Conservation (phyloP, 441 rosid genomes). For the Flueggea neowawraea region DNA sequence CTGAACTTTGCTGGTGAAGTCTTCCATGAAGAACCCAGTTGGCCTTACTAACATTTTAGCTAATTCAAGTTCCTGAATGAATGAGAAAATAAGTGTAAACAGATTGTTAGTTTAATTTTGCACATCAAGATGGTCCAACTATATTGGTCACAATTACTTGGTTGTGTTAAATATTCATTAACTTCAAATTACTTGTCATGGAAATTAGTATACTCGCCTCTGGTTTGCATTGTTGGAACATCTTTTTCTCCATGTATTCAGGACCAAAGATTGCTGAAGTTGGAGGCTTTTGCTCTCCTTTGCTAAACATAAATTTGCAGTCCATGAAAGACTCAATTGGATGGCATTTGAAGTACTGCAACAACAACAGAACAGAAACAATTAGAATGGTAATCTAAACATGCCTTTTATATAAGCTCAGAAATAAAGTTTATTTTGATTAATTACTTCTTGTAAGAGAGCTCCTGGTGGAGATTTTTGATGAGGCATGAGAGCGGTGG, state of each 20-base stretch:
- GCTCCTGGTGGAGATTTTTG: conserved; percentile 11
- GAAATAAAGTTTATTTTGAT: neutral
- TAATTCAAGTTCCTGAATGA: conserved; percentile 28
- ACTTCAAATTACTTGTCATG: neutral
- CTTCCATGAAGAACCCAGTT: conserved; percentile 18
- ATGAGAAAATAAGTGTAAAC: neutral
- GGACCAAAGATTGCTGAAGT: conserved; percentile 28
- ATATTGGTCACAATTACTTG: no score
- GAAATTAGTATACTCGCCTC: conserved; percentile 15
- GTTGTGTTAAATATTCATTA: no score
- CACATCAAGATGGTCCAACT: no score
- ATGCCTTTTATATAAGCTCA: neutral
- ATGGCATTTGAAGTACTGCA: conserved; percentile 13
- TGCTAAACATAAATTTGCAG: conserved; percentile 11
- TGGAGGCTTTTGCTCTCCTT: conserved; percentile 20
- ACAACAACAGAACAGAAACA: neutral
- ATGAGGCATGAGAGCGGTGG: conserved; percentile 8
- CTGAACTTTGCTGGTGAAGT: conserved; percentile 9
- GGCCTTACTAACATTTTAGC: conserved; percentile 24
- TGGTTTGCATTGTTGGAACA: conserved; percentile 12
- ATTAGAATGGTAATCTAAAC: no score
- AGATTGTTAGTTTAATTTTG: no score
- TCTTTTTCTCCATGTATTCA: conserved; percentile 10
- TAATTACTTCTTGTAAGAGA: conserved; percentile 23
- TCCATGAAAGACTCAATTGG: conserved; percentile 15